Conservation (phyloP, 73 alveolate genomes). For the Tetrahymena malaccensis region DNA sequence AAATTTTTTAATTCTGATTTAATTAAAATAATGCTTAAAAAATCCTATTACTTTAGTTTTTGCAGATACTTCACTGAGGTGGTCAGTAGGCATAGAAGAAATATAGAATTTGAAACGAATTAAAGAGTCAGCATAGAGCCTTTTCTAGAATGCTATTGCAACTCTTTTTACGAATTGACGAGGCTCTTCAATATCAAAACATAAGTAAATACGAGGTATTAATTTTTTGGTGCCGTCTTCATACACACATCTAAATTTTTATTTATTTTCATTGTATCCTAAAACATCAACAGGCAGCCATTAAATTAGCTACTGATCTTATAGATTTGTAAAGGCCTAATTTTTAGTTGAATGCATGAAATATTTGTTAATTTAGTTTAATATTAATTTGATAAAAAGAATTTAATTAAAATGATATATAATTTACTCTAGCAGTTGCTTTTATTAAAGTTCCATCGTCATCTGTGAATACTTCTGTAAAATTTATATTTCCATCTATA, state of each 20-base stretch:
- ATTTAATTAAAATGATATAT: neutral
- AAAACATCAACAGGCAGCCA: constrained; percentile 5
- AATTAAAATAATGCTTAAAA: neutral
- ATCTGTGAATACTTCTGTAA: constrained; percentile 6
- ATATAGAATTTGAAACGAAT: constrained; percentile 68
- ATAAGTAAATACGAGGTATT: neutral
- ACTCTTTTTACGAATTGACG: constrained; percentile 58
- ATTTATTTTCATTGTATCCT: constrained; percentile 22
- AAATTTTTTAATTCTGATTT: neutral
- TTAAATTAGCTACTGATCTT: neutral
- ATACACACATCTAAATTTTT: neutral
- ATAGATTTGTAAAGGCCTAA: neutral
- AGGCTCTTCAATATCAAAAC: constrained; percentile 82
- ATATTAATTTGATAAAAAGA: neutral
- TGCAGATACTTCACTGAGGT: constrained; percentile 15
- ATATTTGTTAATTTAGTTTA: neutral
- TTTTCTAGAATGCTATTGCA: constrained; percentile 51
- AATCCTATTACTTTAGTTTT: neutral
- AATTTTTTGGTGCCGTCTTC: neutral
- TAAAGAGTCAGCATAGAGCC: constrained; percentile 48
- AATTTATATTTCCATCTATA: neutral
- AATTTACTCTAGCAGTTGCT: constrained; percentile 16
- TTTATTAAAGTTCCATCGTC: neutral
- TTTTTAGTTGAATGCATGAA: neutral
- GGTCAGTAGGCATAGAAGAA: constrained; percentile 34